A percentile compares a stretch with the other conserved stretches of the same genome.
Conservation (phyloP, 192 early-diverging fungal species). For the Geranomyces variabilis region DNA sequence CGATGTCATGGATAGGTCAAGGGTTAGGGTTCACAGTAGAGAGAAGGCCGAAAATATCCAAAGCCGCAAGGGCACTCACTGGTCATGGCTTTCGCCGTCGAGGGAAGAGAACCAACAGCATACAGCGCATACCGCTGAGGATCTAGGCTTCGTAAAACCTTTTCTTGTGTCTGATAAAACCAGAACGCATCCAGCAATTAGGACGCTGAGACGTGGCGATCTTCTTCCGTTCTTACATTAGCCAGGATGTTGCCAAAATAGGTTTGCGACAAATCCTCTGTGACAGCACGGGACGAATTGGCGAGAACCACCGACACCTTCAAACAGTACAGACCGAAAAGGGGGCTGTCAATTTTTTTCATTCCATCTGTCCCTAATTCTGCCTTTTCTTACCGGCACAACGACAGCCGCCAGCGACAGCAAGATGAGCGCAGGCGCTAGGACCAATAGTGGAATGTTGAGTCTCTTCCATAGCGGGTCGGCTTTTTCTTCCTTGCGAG, state of each 20-base stretch:
- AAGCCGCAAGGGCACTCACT: neutral
- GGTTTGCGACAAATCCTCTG: neutral
- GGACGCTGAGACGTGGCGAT: too few species aligned
- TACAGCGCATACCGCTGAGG: conserved; percentile 5
- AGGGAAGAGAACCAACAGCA: neutral
- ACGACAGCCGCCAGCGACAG: neutral
- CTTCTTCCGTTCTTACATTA: neutral
- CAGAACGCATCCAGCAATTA: too few species aligned
- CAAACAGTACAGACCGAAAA: too few species aligned
- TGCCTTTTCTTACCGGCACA: neutral
- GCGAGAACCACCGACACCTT: neutral
- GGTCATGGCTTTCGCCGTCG: neutral
- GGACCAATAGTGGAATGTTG: neutral
- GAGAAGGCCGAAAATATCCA: too few species aligned
- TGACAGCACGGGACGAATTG: neutral
- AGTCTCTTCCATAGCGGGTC: neutral
- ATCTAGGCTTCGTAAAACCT: neutral
- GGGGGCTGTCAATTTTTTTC: too few species aligned
- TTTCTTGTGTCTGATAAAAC: neutral
- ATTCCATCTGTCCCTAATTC: too few species aligned
- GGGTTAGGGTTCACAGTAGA: too few species aligned
- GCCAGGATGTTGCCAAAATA: neutral
- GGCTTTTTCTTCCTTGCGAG: neutral
- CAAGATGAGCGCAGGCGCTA: conserved; percentile 5
- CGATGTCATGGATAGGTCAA: too few species aligned